Base-by-base conservation (phyloP, 2,329 filamentous ascomycete genomes). In the Orbilia blumenaviensis region DNA sequence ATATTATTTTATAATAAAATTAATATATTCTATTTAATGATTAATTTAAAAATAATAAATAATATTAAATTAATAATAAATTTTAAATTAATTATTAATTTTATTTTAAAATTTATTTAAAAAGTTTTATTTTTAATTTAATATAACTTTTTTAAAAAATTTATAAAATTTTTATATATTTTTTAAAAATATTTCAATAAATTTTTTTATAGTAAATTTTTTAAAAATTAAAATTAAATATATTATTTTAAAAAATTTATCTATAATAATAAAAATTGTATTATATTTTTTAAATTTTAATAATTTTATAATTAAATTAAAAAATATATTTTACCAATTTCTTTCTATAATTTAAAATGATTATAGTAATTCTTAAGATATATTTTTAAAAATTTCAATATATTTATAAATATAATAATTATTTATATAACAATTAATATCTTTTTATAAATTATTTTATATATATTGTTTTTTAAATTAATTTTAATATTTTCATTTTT, bases 391-490 rank as follows among this genome's bases (percentile, higher is more conserved):
- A 50, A 50, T 27, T 50, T 29, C 27, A 27, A 50, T 50, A 50
- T 50, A 27, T 27, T 42, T 42, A 18, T 14, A 50, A 12, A 29
- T 50, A 50, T 50, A 25, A 27, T 27, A 50, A 27, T 27, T 50
- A 50, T 50, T 50, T 27, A 50, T 50, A 50, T 50, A 50, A 4
- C 27, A 50, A 50, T 25, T 50, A 27, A 29, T 14, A 50, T 50
- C 14, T 27, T 27, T 50, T 27, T 27, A 50, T 27, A 50, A 18
- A 27, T 18, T 14, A 5, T 27, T 12, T 27, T 50, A 50, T 27
- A 27, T 50, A 50, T 50, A 50, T 12, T 60, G 9, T n/a, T 25
- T 14, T 41, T 60, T 60, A 60, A 38, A 60, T 60, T 60, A 38
- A 41, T 38, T 38, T n/a, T 23, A 38, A 25, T 38, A 58, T 58